Base-by-base conservation (phyloP, 495 filamentous ascomycete genomes). In the Penicillium maclennaniae region DNA sequence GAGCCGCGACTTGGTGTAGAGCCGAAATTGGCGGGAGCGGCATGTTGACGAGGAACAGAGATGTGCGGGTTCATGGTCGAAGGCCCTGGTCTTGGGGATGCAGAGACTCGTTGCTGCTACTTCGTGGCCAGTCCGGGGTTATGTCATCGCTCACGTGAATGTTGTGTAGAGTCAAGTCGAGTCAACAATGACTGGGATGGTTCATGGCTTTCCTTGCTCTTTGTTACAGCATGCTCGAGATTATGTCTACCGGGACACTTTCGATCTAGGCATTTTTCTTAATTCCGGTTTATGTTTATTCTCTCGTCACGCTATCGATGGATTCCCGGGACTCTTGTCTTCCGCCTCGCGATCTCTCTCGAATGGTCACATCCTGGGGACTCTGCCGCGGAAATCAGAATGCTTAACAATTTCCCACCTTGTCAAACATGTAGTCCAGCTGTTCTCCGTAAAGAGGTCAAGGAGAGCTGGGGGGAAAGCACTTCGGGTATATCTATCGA, bases 51-150 rank as follows among this genome's bases (percentile, higher is more conserved):
- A 17, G 81, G 82, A 37, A 82, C 70, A 16, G 82, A 82, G 56
- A 84, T 85, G 57, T 84, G 80, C 49, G 82, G 79, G 66, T 84
- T 84, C 81, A 84, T 85, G 47, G 53, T 67, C 53, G 42, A 27
- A 27, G 39, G 52, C 50, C 55, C 53, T 34, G 55, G 41, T 53
- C 54, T 54, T 42, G 46, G 53, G 41, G 54, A 53, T 59, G 38
- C 1, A 34, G 38, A 7, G n/a, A 7, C 38, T 40, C 38, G n/a
- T 40, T 40, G 38, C 38, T 40, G 16, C 19, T 40, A 20, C 38
- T 40, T 20, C 38, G 38, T 40, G 38, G 38, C 38, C 25, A 9
- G n/a, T n/a, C 17, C 25, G 19, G 34, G 36, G 58, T 58, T 61
- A 61, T 61, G 59, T 61, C 59, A 61, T 58, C 58, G 54, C 16